Evolutionary conservation across 345 rosid genomes (phyloP), one percentile per base, ranked within the genome.

Genomic region (Moricandia moricandioides): DNA sequence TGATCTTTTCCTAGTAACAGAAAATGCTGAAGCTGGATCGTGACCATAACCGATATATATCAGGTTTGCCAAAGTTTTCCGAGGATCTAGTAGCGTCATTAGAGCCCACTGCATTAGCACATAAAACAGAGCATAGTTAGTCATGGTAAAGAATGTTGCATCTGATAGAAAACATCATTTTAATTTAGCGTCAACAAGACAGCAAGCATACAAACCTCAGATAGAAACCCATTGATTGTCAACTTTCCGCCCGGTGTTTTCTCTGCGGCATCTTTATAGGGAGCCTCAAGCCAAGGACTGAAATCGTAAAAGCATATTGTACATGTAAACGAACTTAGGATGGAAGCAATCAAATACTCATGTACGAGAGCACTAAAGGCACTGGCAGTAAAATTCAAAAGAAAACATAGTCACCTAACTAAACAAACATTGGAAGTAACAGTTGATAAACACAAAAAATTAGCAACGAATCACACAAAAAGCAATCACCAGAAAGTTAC

Each of bases 281-380:
- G 90, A 70, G 77, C 85, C 63, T 72, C 84, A 76, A 31, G 54
- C 96, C 93, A 91, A 37, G 97, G 97, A 80, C 96, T 91, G 88
- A 82, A 43, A 81, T 78, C 6, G 69, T 30, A 74, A 58, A 79
- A 71, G 37, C 60, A 73, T 68, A 61, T 27, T 71, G 17, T 14
- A 76, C 33, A 56, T 6, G n/a, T 71, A 64, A 79, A 70, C 31
- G 55, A 67, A 65, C 65, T 30, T 63, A 45, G 29, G 71, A 56
- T 14, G 8, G 56, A 43, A 27, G 18, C 34, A 33, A 17, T 47
- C 13, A 59, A 16, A 52, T 52, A n/a, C 35, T 76, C 21, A 70
- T 45, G 65, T 54, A 11, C 4, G 47, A 56, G 37, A 65, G 34
- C 62, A 77, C 29, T 47, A 8, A 59, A 71, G 62, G 60, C 29